Evolutionary conservation across 2,329 filamentous ascomycete genomes (phyloP).

Genomic region (Tympanopsis confertula): DNA sequence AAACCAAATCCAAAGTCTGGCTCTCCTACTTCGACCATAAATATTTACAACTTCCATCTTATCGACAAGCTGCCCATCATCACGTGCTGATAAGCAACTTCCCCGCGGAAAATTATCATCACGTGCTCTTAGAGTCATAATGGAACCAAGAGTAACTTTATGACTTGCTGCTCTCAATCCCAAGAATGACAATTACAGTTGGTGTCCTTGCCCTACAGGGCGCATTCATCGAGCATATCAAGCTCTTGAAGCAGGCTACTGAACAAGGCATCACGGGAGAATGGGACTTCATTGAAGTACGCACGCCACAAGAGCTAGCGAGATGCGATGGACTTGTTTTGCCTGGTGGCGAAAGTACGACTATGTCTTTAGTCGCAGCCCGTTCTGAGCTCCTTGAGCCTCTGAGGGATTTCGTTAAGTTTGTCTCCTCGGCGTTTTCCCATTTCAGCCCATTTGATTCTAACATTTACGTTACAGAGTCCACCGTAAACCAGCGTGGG

Average conservation of each 20-base stretch:
- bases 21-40: too few species aligned
- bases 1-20: too few species aligned
- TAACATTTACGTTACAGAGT: conserved; percentile 33
- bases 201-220: neutral
- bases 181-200: too few species aligned
- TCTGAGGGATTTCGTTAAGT: conserved; percentile 84
- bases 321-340: conserved; percentile 75
- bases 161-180: too few species aligned
- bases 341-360: conserved; percentile 88
- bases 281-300: conserved; percentile 60
- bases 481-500: conserved; percentile 76
- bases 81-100: too few species aligned
- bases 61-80: too few species aligned
- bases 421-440: conserved; percentile 16
- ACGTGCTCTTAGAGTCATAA: too few species aligned
- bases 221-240: neutral
- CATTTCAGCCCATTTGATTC: conserved; percentile 3
- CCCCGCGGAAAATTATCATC: too few species aligned
- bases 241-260: neutral
- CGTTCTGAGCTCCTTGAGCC: conserved; percentile 74
- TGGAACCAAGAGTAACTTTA: too few species aligned
- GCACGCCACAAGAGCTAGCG: conserved; percentile 60
- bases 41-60: too few species aligned
- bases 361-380: conserved; percentile 78
- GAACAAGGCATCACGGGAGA: neutral